These are phyloP conservation scores for Agapanthus africanus DNA, from an alignment of 106 monocot genomes.

Conservation along the genomic window DNA sequence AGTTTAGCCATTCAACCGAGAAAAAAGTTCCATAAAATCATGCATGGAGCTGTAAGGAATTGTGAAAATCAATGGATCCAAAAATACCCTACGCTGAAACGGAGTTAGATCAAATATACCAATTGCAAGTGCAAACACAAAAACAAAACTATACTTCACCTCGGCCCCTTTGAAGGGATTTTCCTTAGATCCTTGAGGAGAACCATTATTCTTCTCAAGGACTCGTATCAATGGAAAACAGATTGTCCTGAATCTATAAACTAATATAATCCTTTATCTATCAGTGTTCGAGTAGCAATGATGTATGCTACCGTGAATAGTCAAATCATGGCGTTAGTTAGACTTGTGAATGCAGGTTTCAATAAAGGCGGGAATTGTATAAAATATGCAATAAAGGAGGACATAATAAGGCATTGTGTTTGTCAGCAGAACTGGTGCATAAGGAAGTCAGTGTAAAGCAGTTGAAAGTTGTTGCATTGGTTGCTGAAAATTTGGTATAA, in stretches of 20 bases:
- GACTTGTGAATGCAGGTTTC: slow-evolving; percentile 4
- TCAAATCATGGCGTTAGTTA: slow-evolving; percentile 9
- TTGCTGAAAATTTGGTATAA: slow-evolving; percentile 14
- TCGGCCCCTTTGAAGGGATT: not conserved
- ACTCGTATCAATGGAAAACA: not conserved
- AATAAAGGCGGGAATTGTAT: not conserved
- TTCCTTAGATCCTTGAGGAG: not conserved
- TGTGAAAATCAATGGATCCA: not conserved
- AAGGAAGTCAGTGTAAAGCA: slow-evolving; percentile 8
- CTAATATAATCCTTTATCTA: not conserved
- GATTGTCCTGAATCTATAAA: not conserved
- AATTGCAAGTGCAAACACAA: not conserved
- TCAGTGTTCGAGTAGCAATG: not conserved
- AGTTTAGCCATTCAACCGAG: not conserved
- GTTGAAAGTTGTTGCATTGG: slow-evolving; percentile 14
- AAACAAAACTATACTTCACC: not conserved
- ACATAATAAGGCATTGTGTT: not conserved
- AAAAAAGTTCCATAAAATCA: not conserved
- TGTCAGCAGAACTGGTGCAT: slow-evolving; percentile 1
- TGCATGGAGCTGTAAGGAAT: not conserved
- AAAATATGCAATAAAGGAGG: slow-evolving; percentile 1
- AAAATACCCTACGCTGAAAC: not conserved
- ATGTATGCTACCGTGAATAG: not conserved
- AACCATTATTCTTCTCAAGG: slow-evolving; percentile 4
- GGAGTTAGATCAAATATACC: not conserved